A percentile compares a stretch with the other conserved stretches of the same genome.
phyloP scores from a whole-genome alignment of 495 filamentous ascomycete genomes.

The Margaritispora aquatica region DNA sequence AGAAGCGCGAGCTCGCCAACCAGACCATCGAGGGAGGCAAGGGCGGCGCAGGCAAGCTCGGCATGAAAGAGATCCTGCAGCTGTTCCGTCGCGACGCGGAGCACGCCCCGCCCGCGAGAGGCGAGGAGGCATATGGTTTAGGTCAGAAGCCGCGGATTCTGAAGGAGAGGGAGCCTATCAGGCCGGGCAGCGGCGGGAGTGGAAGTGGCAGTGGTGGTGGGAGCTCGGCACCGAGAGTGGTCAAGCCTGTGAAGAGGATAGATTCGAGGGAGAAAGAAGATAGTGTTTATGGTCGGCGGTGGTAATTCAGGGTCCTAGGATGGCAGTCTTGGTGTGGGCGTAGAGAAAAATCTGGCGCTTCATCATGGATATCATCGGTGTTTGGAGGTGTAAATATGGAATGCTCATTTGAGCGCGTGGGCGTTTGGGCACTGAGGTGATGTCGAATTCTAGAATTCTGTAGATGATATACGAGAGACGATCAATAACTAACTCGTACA shows the following conservation, averaged over 20 bases:
- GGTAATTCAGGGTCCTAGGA: no score
- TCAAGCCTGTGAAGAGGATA: conserved; percentile 2
- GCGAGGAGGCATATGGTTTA: conserved; percentile 11
- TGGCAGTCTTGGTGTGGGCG: no score
- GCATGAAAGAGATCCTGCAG: conserved; percentile 87
- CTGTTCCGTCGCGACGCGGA: conserved; percentile 79
- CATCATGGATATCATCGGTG: no score
- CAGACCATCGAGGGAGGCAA: conserved; percentile 71
- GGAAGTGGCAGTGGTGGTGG: conserved; percentile 2
- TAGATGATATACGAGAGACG: neutral
- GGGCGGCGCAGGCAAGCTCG: conserved; percentile 66
- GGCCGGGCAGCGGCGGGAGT: neutral
- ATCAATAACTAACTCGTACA: no score
- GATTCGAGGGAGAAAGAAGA: conserved; percentile 14
- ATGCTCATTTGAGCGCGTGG: no score
- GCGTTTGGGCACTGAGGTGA: no score
- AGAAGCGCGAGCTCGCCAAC: conserved; percentile 82
- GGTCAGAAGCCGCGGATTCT: conserved; percentile 17
- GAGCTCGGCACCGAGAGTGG: conserved; percentile 1
- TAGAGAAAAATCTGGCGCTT: no score
- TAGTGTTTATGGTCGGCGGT: conserved; percentile 22
- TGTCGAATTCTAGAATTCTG: no score
- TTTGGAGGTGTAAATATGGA: no score
- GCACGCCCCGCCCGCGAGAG: conserved; percentile 7
- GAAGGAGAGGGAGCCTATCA: conserved; percentile 10